Percentiles rank a stretch among this genome's conserved stretches.
Conservation (phyloP, 768 basidiomycete species). For the Tephrocybe sp. region DNA sequence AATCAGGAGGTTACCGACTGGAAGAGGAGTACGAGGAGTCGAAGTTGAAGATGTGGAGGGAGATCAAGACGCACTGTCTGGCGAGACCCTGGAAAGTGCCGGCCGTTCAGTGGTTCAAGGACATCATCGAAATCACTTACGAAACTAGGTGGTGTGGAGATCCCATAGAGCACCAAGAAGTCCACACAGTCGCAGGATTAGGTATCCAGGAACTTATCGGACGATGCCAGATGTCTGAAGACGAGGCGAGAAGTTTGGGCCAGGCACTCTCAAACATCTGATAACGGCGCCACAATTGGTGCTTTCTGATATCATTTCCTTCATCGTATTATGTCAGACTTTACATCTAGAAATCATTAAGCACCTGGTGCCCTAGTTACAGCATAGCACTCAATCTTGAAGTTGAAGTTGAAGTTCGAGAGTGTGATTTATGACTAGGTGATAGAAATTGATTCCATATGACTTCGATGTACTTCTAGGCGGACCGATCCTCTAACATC, state of each 20-base stretch:
- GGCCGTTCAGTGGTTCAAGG: slow-evolving; percentile 15
- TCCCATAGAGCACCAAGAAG: slow-evolving; percentile 9
- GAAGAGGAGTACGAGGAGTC: slow-evolving; percentile 32
- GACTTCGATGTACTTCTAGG: no score
- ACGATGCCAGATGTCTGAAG: slow-evolving; percentile 16
- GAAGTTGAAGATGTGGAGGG: slow-evolving; percentile 18
- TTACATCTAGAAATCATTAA: no score
- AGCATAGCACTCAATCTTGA: no score
- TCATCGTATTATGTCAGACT: no score
- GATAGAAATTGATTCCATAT: no score
- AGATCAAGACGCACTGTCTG: slow-evolving; percentile 18
- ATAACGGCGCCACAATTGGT: no score
- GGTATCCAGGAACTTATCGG: slow-evolving; percentile 11
- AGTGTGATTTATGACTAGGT: no score
- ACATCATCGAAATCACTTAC: slow-evolving; percentile 14
- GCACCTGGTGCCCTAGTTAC: no score
- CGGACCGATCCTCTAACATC: no score
- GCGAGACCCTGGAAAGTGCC: slow-evolving; percentile 12
- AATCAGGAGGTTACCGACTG: slow-evolving; percentile 17
- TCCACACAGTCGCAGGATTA: slow-evolving; percentile 7
- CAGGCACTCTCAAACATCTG: slow-evolving; percentile 8
- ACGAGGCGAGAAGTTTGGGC: slow-evolving; percentile 11
- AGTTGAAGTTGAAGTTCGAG: no score
- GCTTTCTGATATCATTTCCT: no score
- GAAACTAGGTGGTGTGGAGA: slow-evolving; percentile 5